Evolutionary conservation across 768 basidiomycete genomes (phyloP), one percentile per base, ranked within the genome.

Genomic region (Pulveroboletus sp.): DNA sequence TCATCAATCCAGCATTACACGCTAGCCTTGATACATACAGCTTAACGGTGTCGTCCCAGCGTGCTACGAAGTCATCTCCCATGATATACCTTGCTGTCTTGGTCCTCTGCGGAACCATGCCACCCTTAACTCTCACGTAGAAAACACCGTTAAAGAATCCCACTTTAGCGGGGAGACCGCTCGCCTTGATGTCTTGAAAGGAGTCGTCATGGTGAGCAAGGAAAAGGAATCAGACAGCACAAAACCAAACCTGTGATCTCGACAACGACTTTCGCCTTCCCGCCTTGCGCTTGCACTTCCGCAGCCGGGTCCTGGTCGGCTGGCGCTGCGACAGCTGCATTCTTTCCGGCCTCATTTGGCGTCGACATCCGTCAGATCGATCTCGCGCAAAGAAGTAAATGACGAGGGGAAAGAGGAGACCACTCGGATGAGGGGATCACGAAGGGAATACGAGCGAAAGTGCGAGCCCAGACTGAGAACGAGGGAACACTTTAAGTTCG

Each of bases 151-250:
- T 42, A 19, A 67, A 69, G 29, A 67, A 12, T 29, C 66, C 66
- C 13, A 67, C 47, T 58, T 63, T 67, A 16, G 68, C 56, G 19
- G 66, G 66, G 7, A 67, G 56, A 31, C 65, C 68, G 27, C 63
- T 69, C n/a, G 66, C 66, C 49, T 65, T 68, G 55, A 67, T 67
- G 52, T 58, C 66, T 67, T 43, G n/a, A 8, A 14, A 13, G 26
- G 4, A 14, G 5, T 11, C 6, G 9, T 38, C 22, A 23, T 20
- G 20, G 26, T 6, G 23, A 13, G 17, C 5, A 30, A 36, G 14
- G 20, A 8, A 30, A 10, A 19, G 27, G 1, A 9, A 10, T 30
- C 10, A 9, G n/a, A 2, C 8, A 30, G 11, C 24, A 9, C 16
- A 26, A 12, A 29, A 12, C 12, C 24, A 12, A 23, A 60, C 65